Evolutionary conservation across 129 eudicot species (phyloP).

Genomic region (Escallonia herrerae): DNA sequence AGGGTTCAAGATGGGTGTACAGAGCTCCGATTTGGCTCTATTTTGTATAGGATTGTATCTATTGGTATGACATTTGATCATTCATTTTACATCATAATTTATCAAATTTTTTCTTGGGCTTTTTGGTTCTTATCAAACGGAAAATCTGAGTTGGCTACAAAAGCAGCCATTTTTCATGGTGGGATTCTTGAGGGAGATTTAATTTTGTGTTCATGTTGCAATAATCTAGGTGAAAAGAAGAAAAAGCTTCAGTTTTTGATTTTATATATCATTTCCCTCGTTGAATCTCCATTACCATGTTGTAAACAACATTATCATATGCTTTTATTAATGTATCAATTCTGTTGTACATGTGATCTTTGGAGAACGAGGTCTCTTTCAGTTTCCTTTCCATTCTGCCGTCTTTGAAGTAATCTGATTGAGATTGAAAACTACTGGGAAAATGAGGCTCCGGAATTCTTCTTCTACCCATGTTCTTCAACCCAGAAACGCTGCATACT

Average conservation of each 20-base stretch:
- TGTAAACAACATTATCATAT: not conserved
- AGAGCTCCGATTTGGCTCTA: slow-evolving; percentile 18
- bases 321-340: not conserved
- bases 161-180: slow-evolving; percentile 18
- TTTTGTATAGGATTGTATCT: slow-evolving; percentile 55
- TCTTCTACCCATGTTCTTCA: too few relatives aligned
- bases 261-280: not conserved
- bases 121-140: slow-evolving; percentile 11
- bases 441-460: too few relatives aligned
- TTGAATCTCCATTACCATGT: not conserved
- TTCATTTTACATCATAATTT: slow-evolving; percentile 4
- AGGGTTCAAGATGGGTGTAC: slow-evolving; percentile 11
- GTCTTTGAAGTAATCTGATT: too few relatives aligned
- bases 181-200: slow-evolving; percentile 1
- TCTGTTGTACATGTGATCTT: not conserved
- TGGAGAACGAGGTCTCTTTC: not conserved
- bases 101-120: slow-evolving; percentile 6
- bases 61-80: slow-evolving; percentile 28
- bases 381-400: not conserved
- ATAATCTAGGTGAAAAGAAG: not conserved
- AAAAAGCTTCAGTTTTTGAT: not conserved
- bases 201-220: slow-evolving; percentile 1
- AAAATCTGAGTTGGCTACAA: slow-evolving; percentile 17
- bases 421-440: too few relatives aligned
- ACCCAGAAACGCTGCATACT: too few relatives aligned